Percentiles rank a stretch among this genome's conserved stretches.
Evolutionary conservation across 768 basidiomycete genomes (phyloP).

Genomic region (Mycena capillaripes): DNA sequence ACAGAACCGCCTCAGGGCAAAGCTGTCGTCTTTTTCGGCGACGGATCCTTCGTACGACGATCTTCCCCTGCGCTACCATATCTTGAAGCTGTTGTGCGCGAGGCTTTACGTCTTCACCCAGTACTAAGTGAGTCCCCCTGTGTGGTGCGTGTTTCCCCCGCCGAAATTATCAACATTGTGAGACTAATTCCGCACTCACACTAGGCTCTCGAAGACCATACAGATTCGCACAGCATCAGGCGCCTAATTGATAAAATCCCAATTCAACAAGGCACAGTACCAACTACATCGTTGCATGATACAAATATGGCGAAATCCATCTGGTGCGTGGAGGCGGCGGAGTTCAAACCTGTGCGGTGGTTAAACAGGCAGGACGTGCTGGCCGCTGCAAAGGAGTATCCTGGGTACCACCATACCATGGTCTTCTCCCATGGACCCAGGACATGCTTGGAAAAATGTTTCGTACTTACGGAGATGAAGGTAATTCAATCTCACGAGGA

Average conservation of each 20-base stretch:
- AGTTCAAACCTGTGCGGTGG: constrained; percentile 44
- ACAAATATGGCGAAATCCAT: constrained; percentile 41
- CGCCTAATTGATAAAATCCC: constrained; percentile 12
- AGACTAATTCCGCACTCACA: not conserved
- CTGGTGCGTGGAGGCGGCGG: constrained; percentile 44
- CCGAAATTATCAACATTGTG: not conserved
- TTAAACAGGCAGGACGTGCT: constrained; percentile 24
- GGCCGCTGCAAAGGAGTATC: constrained; percentile 35
- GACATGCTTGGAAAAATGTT: constrained; percentile 44
- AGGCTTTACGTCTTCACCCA: constrained; percentile 33
- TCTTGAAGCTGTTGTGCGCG: constrained; percentile 31
- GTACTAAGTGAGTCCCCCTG: not conserved
- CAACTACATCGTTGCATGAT: constrained; percentile 34
- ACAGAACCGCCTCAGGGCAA: constrained; percentile 2
- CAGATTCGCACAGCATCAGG: constrained; percentile 18
- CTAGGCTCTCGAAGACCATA: constrained; percentile 29
- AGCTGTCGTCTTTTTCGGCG: not conserved
- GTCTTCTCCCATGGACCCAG: constrained; percentile 46
- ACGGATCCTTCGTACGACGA: constrained; percentile 28
- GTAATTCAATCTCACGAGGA: constrained; percentile 12
- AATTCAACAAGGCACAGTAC: constrained; percentile 29
- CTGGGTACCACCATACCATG: constrained; percentile 44
- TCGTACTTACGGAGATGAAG: constrained; percentile 45
- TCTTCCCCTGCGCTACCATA: constrained; percentile 28
- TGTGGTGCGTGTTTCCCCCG: not conserved